Evolutionary conservation across 345 rosid genomes (phyloP), one percentile per base, ranked within the genome.

Genomic region (Clausena lansium): DNA sequence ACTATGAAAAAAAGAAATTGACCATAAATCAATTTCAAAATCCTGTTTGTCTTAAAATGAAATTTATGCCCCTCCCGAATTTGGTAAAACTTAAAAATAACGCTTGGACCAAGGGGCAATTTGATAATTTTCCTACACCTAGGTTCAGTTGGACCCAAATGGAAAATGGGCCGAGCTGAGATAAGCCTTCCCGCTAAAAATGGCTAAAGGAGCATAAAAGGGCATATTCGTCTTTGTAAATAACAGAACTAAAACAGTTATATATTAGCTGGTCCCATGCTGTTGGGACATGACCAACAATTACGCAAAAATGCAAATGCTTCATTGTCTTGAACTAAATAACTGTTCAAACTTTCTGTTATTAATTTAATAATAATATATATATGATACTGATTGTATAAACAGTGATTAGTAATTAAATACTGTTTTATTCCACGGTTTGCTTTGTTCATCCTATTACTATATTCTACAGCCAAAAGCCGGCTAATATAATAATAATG

Each of bases 361-460:
- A 17, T 74, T 36, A 20, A 70, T 55, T 54, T 6, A 47, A 52
- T 67, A 4, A 0, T 27, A 24, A 52, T 61, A 24, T 3, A 0
- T 45, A 6, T 1, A 54, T n/a, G n/a, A 63, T 8, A 25, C n/a
- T 10, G 25, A 63, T 39, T 6, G 1, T 50, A 17, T 50, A 14
- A 50, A 50, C 20, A 50, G 30, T 30, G 25, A 39, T 39, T 54
- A 36, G 24, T n/a, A 25, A 52, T 38, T 32, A 25, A 68, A 68
- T 39, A 74, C 70, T 65, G 50, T 11, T 19, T 9, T 20, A 67
- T 64, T 78, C 79, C 36, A 63, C 55, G 17, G 30, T 62, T 64
- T 75, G 81, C 80, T 82, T 77, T 75, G 82, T 78, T 77, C 83
- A 52, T 52, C 57, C 0, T 52, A 79, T 57, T 81, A 78, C 74